Evolutionary conservation across 495 filamentous ascomycete genomes (phyloP).

Genomic region (Penicillium cosmopolitanum): DNA sequence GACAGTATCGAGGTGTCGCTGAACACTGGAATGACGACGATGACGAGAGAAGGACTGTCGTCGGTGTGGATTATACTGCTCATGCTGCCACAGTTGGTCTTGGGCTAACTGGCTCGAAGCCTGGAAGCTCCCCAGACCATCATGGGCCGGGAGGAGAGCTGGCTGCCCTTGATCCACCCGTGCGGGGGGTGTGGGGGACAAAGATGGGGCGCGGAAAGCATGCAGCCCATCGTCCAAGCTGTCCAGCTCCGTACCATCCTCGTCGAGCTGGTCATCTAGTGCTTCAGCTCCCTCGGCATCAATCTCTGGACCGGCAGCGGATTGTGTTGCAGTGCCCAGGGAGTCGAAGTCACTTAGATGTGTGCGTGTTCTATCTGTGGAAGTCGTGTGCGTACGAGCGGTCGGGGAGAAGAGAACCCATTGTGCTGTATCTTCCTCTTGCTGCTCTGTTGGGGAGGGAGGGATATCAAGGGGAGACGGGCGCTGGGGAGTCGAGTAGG

Average conservation of each 20-base stretch:
- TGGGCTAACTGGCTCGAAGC: constrained; percentile 61
- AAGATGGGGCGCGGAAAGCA: constrained; percentile 73
- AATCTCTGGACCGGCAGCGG: constrained; percentile 47
- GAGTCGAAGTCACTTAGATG: constrained; percentile 86
- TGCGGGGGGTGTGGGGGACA: constrained; percentile 51
- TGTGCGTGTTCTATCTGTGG: constrained; percentile 72
- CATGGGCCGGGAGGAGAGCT: constrained; percentile 82
- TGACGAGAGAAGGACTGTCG: constrained; percentile 29
- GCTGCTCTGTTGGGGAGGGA: constrained; percentile 39
- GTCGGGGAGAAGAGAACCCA: constrained; percentile 95
- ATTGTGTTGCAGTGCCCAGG: constrained; percentile 63
- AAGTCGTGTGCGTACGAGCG: constrained; percentile 69
- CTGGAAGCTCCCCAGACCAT: constrained; percentile 86
- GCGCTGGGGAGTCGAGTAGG: constrained; percentile 53
- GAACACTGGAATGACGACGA: constrained; percentile 61
- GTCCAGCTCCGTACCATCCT: constrained; percentile 76
- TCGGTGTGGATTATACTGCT: constrained; percentile 73
- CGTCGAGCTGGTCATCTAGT: constrained; percentile 60
- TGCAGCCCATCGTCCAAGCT: constrained; percentile 89
- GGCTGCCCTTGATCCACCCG: constrained; percentile 54
- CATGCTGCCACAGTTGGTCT: constrained; percentile 83
- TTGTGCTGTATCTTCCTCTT: constrained; percentile 75
- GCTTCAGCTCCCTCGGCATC: constrained; percentile 52
- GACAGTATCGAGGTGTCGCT: constrained; percentile 65
- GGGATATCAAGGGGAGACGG: constrained; percentile 42